phyloP scores from a whole-genome alignment of 108 stramenopile species.

The Fragilaria crotonensis region DNA sequence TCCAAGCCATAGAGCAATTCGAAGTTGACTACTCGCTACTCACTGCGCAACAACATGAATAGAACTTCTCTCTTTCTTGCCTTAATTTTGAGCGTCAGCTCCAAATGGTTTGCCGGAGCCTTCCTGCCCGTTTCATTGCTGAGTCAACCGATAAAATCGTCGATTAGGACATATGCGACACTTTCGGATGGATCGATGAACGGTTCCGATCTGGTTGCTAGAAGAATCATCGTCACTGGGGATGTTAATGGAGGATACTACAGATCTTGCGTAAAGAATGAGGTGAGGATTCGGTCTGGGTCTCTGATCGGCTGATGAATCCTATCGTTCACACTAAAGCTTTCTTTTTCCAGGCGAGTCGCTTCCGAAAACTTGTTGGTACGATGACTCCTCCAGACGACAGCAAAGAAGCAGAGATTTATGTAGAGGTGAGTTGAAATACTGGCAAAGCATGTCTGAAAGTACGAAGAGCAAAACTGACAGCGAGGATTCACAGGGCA shows the following conservation, averaged over 20 bases:
- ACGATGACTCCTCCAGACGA: constrained; percentile 78
- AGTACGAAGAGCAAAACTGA: neutral
- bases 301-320: too few species aligned
- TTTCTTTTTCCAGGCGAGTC: constrained; percentile 33
- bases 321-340: neutral
- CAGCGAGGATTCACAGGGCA: constrained; percentile 35
- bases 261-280: constrained; percentile 73
- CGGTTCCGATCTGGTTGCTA: constrained; percentile 37
- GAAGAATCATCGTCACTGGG: constrained; percentile 59
- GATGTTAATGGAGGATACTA: constrained; percentile 80
- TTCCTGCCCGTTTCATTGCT: too few species aligned
- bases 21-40: too few species aligned
- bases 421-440: constrained; percentile 55
- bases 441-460: too few species aligned
- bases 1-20: too few species aligned
- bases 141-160: too few species aligned
- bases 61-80: too few species aligned
- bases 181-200: neutral
- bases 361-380: constrained; percentile 65
- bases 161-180: too few species aligned
- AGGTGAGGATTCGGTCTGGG: constrained; percentile 32
- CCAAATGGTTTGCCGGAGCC: too few species aligned
- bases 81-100: too few species aligned
- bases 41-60: too few species aligned
- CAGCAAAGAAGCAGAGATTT: constrained; percentile 50